Evolutionary conservation across 805 yeast genomes (phyloP).

Genomic region (Metschnikowia matae): DNA sequence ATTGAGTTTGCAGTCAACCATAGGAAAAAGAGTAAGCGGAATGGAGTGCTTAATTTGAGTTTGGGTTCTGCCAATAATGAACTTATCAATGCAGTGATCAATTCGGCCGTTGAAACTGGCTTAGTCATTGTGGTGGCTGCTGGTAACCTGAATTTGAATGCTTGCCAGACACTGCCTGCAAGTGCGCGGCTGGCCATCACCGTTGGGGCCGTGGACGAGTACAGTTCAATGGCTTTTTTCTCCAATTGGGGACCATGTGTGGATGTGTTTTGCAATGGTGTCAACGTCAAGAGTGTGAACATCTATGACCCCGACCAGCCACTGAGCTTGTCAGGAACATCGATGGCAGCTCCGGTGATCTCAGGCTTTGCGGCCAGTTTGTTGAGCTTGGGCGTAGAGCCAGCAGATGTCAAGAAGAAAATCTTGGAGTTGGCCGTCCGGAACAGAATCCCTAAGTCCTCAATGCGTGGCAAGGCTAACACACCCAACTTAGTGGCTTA

Average conservation of each 20-base stretch:
- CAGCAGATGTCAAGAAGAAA: slow-evolving; percentile 9
- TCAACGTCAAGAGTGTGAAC: slow-evolving; percentile 55
- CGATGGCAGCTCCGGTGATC: slow-evolving; percentile 18
- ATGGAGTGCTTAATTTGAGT: slow-evolving; percentile 73
- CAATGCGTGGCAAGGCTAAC: slow-evolving; percentile 8
- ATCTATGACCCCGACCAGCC: slow-evolving; percentile 20
- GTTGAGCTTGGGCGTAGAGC: slow-evolving; percentile 14
- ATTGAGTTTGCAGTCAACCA: slow-evolving; percentile 67
- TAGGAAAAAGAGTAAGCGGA: slow-evolving; percentile 26
- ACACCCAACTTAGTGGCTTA: slow-evolving; percentile 18
- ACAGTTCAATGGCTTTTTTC: slow-evolving; percentile 68
- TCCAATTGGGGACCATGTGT: slow-evolving; percentile 96
- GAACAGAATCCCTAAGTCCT: slow-evolving; percentile 4
- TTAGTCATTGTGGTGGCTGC: slow-evolving; percentile 77
- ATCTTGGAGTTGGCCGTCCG: slow-evolving; percentile 12
- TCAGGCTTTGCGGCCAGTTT: slow-evolving; percentile 17
- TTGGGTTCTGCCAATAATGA: slow-evolving; percentile 69
- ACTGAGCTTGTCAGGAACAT: slow-evolving; percentile 14
- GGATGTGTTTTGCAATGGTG: slow-evolving; percentile 81
- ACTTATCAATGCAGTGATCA: slow-evolving; percentile 69
- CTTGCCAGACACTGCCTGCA: slow-evolving; percentile 85
- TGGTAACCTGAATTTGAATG: slow-evolving; percentile 75
- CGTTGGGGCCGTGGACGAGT: slow-evolving; percentile 80
- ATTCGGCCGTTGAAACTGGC: slow-evolving; percentile 71
- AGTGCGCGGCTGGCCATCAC: slow-evolving; percentile 68